Conservation (phyloP, 495 filamentous ascomycete genomes). For the Cudoniella acicularis region DNA sequence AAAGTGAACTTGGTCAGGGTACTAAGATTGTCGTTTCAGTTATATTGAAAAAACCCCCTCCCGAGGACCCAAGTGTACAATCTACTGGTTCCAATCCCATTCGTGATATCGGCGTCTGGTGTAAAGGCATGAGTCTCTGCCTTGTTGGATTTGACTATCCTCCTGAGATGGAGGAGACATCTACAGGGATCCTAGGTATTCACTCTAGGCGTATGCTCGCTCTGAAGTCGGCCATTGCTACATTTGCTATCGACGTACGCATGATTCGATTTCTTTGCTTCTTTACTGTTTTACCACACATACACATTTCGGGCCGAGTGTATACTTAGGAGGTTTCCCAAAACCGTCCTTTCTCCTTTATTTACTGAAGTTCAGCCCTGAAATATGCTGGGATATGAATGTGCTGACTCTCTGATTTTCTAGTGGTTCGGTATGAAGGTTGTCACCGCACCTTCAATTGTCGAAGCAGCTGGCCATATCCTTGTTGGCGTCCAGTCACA, state of each 20-base stretch:
- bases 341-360: too few relatives aligned
- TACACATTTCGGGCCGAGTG: too few relatives aligned
- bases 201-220: constrained; percentile 2
- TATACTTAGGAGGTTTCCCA: too few relatives aligned
- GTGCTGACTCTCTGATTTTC: too few relatives aligned
- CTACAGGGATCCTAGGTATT: constrained; percentile 7
- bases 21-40: constrained; percentile 6
- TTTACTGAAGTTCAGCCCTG: too few relatives aligned
- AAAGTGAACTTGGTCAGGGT: constrained; percentile 11
- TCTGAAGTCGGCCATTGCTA: not conserved
- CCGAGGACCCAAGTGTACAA: not conserved
- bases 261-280: too few relatives aligned
- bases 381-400: too few relatives aligned
- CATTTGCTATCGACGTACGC: not conserved
- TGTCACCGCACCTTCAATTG: not conserved
- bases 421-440: constrained; percentile 18
- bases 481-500: constrained; percentile 3
- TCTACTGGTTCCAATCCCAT: not conserved
- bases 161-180: not conserved
- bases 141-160: constrained; percentile 15
- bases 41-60: not conserved
- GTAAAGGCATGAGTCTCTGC: constrained; percentile 6
- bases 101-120: not conserved
- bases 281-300: too few relatives aligned
- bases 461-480: constrained; percentile 6